Evolutionary conservation across 805 yeast species (phyloP).

Genomic region (Wickerhamiella dianesei): DNA sequence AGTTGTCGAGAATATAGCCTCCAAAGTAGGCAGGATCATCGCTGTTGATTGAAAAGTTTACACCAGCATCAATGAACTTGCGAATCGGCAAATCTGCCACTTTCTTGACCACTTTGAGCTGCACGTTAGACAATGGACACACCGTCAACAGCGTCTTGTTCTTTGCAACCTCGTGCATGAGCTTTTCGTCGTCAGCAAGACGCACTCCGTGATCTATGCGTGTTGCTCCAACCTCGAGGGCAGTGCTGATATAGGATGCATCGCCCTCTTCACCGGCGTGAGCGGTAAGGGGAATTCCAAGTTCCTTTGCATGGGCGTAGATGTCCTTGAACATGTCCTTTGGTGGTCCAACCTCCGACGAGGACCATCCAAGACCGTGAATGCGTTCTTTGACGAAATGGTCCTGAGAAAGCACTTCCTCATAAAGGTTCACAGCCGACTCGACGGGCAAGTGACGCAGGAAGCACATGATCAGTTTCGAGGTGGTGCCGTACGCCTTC

Average conservation of each 20-base stretch:
- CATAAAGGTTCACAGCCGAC: conserved; percentile 35
- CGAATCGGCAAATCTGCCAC: conserved; percentile 55
- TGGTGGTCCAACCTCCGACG: conserved; percentile 66
- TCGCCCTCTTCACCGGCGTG: conserved; percentile 90
- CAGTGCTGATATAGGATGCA: conserved; percentile 45
- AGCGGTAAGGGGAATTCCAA: conserved; percentile 39
- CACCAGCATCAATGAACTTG: conserved; percentile 43
- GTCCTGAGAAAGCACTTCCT: conserved; percentile 32
- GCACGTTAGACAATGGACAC: conserved; percentile 69
- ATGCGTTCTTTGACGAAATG: conserved; percentile 45
- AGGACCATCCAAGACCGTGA: conserved; percentile 71
- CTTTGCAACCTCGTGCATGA: conserved; percentile 44
- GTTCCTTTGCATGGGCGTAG: conserved; percentile 37
- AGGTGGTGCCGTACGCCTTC: conserved; percentile 44
- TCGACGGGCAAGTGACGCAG: conserved; percentile 52
- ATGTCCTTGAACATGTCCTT: conserved; percentile 57
- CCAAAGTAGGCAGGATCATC: conserved; percentile 79
- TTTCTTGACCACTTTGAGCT: conserved; percentile 57
- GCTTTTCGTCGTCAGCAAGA: conserved; percentile 39
- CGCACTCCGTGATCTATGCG: conserved; percentile 77
- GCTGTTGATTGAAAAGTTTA: conserved; percentile 63
- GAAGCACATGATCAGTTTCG: conserved; percentile 69
- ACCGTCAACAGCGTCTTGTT: conserved; percentile 48
- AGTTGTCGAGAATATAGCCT: conserved; percentile 60
- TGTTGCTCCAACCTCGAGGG: conserved; percentile 46